These are phyloP conservation scores for Nemania diffusa DNA, from an alignment of 2,329 filamentous ascomycete species.

Conservation along the genomic window DNA sequence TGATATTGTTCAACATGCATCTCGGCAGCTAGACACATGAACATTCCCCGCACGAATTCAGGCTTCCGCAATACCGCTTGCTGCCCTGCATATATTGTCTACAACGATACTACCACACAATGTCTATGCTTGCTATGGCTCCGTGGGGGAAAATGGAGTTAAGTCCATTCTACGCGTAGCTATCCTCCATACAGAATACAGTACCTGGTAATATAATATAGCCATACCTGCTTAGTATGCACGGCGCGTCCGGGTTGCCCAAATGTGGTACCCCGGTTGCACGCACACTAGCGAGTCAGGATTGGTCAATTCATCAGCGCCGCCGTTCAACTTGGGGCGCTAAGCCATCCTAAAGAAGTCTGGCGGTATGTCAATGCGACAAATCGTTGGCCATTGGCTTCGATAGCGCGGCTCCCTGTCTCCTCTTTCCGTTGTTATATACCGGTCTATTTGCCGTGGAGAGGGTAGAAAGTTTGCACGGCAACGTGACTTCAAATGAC, in stretches of 20 bases:
- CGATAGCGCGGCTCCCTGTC: background rate
- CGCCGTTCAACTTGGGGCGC: constrained; percentile 1
- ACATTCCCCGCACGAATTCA: background rate
- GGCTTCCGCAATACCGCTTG: background rate
- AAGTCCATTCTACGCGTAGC: background rate
- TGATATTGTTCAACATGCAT: background rate
- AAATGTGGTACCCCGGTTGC: constrained; percentile 6
- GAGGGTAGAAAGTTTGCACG: background rate
- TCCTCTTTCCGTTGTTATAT: background rate
- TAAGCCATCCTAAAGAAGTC: constrained; percentile 5
- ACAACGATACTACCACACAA: background rate
- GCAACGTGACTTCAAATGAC: background rate
- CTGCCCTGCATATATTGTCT: constrained; percentile 4
- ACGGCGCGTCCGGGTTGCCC: constrained; percentile 14
- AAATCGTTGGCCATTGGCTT: background rate
- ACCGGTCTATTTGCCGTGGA: constrained; percentile 7
- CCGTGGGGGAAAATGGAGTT: background rate
- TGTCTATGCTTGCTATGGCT: background rate
- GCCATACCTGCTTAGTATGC: background rate
- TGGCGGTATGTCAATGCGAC: constrained; percentile 7
- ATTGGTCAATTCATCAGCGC: constrained; percentile 13
- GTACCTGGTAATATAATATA: background rate
- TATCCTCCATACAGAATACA: background rate
- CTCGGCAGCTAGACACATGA: background rate
- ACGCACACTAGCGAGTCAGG: constrained; percentile 14